A percentile compares a stretch with the other conserved stretches of the same genome.
Conservation (phyloP, 164 flowering plant genomes). For the Warburgia ugandensis region DNA sequence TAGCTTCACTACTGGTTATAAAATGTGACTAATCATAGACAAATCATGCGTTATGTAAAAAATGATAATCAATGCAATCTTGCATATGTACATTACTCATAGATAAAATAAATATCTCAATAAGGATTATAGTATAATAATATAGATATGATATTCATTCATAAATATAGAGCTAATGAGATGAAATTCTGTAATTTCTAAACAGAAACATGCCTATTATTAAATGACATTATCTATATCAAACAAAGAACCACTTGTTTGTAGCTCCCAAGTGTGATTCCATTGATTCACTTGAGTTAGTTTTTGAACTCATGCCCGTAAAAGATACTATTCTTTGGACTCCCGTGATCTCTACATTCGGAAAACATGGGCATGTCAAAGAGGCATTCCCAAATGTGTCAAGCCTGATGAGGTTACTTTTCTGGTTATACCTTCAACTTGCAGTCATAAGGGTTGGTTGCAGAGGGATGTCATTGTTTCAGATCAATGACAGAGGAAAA, state of each 20-base stretch:
- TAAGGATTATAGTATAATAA: no score
- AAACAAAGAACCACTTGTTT: slow-evolving; percentile 11
- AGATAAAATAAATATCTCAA: no score
- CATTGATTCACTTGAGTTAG: slow-evolving; percentile 12
- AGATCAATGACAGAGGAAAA: slow-evolving; percentile 10
- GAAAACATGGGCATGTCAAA: slow-evolving; percentile 13
- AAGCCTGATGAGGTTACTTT: slow-evolving; percentile 21
- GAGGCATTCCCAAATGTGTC: slow-evolving; percentile 6
- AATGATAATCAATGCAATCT: no score
- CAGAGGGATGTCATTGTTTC: slow-evolving; percentile 12
- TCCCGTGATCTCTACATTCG: slow-evolving; percentile 17
- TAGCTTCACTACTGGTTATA: no score
- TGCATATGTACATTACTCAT: no score
- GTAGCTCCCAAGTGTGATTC: slow-evolving; percentile 22
- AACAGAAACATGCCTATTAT: slow-evolving; percentile 17
- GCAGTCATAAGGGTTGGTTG: slow-evolving; percentile 20
- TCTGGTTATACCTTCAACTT: slow-evolving; percentile 14
- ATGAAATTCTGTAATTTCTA: no score
- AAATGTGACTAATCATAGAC: no score
- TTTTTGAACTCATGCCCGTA: slow-evolving; percentile 10
- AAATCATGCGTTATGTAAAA: no score
- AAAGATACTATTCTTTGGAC: slow-evolving; percentile 19
- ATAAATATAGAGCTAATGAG: no score
- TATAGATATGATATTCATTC: no score
- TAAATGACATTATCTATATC: slow-evolving; percentile 11